phyloP scores from a whole-genome alignment of 345 rosid species.

The Aegle marmelos region DNA sequence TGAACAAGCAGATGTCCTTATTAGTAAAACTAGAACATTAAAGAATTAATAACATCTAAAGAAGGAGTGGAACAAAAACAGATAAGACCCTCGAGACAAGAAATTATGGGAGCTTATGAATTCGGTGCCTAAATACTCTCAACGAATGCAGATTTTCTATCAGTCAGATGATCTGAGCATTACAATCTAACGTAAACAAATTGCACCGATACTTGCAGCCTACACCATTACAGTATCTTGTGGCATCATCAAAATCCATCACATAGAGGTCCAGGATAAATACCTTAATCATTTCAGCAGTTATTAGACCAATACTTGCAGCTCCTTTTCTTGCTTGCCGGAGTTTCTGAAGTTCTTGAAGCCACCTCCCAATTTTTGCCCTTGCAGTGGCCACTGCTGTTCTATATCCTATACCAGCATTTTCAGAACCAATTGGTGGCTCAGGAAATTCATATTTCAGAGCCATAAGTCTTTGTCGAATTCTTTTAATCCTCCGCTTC shows the following conservation, averaged over 20 bases:
- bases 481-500: constrained; percentile 62
- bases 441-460: constrained; percentile 60
- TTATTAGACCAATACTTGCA: constrained; percentile 59
- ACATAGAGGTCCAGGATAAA: constrained; percentile 9
- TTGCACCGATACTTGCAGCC: background rate
- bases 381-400: constrained; percentile 66
- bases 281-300: constrained; percentile 77
- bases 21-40: background rate
- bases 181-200: background rate
- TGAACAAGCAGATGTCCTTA: background rate
- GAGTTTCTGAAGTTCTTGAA: constrained; percentile 77
- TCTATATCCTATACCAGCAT: constrained; percentile 60
- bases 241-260: background rate
- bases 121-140: background rate
- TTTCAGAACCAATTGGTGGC: constrained; percentile 45
- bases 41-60: background rate
- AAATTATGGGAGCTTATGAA: background rate
- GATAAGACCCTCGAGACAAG: background rate
- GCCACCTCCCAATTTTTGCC: constrained; percentile 75
- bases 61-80: background rate
- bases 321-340: constrained; percentile 84
- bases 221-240: background rate
- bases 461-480: constrained; percentile 79
- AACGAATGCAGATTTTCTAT: background rate
- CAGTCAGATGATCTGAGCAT: background rate